Conservation (phyloP, 2,329 filamentous ascomycete species). For the Periconia macrospinosa region DNA sequence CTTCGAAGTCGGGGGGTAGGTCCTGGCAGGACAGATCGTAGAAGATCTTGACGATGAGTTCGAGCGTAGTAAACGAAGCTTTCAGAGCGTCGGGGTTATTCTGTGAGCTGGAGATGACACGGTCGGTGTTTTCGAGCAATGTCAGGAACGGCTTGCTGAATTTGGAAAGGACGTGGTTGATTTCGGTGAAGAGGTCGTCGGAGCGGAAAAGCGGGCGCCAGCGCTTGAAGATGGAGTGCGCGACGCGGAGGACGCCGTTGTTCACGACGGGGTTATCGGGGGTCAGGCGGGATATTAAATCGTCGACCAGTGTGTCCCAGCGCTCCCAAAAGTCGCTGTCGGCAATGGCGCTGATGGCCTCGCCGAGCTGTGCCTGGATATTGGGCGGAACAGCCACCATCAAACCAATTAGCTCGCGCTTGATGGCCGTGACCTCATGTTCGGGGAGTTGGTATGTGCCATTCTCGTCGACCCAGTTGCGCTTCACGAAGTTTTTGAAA, state of each 20-base stretch:
- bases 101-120: conserved; percentile 71
- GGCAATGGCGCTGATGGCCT: conserved; percentile 95
- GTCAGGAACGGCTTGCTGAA: conserved; percentile 84
- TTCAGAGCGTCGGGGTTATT: conserved; percentile 74
- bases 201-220: conserved; percentile 95
- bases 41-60: conserved; percentile 86
- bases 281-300: conserved; percentile 86
- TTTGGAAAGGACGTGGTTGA: conserved; percentile 88
- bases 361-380: conserved; percentile 91
- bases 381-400: conserved; percentile 90
- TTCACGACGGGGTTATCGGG: conserved; percentile 81
- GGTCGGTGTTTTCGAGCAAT: conserved; percentile 74
- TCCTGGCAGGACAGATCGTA: conserved; percentile 98
- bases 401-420: conserved; percentile 89
- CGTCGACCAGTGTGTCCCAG: conserved; percentile 95
- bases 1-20: conserved; percentile 90
- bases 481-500: conserved; percentile 98
- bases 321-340: conserved; percentile 96
- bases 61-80: conserved; percentile 80
- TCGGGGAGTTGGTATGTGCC: conserved; percentile 85
- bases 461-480: conserved; percentile 94
- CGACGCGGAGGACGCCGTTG: conserved; percentile 92
- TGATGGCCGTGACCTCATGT: conserved; percentile 87
- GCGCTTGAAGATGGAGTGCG: conserved; percentile 95
- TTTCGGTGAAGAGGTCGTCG: conserved; percentile 89